phyloP scores from a whole-genome alignment of 2,329 filamentous ascomycete species.

The Trichoderma sp. region DNA sequence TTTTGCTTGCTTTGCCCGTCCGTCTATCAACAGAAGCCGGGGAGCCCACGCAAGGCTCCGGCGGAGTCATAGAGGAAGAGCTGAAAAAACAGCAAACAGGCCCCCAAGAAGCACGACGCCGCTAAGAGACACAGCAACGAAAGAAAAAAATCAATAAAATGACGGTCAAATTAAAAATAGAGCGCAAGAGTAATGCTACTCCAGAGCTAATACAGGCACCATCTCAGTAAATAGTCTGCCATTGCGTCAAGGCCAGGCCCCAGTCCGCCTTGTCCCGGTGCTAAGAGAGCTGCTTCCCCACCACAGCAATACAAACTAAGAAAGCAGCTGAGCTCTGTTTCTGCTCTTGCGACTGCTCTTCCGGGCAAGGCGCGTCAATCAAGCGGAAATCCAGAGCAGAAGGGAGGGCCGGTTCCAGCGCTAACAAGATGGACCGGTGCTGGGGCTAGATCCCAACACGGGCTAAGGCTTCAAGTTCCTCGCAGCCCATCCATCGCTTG shows the following conservation, averaged over 20 bases:
- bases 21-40: neutral
- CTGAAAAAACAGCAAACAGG: conserved; percentile 7
- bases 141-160: neutral
- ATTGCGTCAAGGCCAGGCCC: neutral
- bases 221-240: neutral
- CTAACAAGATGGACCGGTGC: neutral
- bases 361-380: neutral
- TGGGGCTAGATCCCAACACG: conserved; percentile 5
- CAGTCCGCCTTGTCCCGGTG: neutral
- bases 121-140: neutral
- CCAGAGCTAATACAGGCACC: conserved; percentile 22
- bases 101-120: neutral
- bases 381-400: neutral
- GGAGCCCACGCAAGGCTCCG: neutral
- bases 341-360: neutral
- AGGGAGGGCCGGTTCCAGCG: neutral
- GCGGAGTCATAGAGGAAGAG: neutral
- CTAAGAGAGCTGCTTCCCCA: neutral
- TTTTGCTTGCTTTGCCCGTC: no score
- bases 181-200: neutral
- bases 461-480: conserved; percentile 13
- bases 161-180: neutral
- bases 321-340: neutral
- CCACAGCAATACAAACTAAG: neutral
- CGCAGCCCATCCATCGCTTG: neutral